A percentile compares a stretch with the other conserved stretches of the same genome.
Conservation (phyloP, 2,329 filamentous ascomycete species). For the Aspergillus ruber region DNA sequence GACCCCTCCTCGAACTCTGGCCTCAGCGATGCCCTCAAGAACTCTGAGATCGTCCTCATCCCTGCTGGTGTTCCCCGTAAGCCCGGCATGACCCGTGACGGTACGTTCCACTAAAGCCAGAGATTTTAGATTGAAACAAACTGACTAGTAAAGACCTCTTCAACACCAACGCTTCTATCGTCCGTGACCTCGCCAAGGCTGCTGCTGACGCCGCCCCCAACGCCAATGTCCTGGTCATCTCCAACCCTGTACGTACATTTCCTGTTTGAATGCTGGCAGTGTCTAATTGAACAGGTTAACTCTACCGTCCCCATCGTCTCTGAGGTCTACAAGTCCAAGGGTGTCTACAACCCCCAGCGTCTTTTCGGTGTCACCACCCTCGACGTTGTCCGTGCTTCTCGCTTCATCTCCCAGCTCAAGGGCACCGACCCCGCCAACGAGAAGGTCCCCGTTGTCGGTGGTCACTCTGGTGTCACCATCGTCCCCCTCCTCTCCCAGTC, state of each 20-base stretch:
- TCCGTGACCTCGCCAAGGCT: slow-evolving; percentile 95
- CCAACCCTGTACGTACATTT: slow-evolving; percentile 67
- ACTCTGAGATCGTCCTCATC: slow-evolving; percentile 89
- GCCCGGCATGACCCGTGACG: slow-evolving; percentile 98
- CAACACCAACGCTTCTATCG: slow-evolving; percentile 99
- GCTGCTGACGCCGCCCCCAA: slow-evolving; percentile 80
- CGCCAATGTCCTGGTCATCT: slow-evolving; percentile 94
- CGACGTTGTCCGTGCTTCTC: slow-evolving; percentile 93
- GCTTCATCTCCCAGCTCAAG: slow-evolving; percentile 96
- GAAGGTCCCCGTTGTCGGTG: slow-evolving; percentile 92
- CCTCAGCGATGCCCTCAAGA: slow-evolving; percentile 74
- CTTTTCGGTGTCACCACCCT: slow-evolving; percentile 99
- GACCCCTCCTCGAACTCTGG: slow-evolving; percentile 63
- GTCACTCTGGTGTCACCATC: slow-evolving; percentile 97
- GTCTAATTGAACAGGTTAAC: slow-evolving; percentile 60
- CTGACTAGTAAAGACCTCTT: slow-evolving; percentile 64
- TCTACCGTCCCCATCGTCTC: slow-evolving; percentile 96
- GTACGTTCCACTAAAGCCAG: slow-evolving; percentile 38
- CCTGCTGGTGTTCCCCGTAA: slow-evolving; percentile 98
- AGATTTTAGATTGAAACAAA: background rate
- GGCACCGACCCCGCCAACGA: slow-evolving; percentile 81
- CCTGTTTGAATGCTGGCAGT: background rate
- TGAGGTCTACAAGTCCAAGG: slow-evolving; percentile 90
- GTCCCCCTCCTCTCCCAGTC: slow-evolving; percentile 96
- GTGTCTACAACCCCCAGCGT: slow-evolving; percentile 98